Percentiles rank a stretch among this genome's conserved stretches.
Evolutionary conservation across 495 filamentous ascomycete genomes (phyloP).

Genomic region (Extremus antarcticus): DNA sequence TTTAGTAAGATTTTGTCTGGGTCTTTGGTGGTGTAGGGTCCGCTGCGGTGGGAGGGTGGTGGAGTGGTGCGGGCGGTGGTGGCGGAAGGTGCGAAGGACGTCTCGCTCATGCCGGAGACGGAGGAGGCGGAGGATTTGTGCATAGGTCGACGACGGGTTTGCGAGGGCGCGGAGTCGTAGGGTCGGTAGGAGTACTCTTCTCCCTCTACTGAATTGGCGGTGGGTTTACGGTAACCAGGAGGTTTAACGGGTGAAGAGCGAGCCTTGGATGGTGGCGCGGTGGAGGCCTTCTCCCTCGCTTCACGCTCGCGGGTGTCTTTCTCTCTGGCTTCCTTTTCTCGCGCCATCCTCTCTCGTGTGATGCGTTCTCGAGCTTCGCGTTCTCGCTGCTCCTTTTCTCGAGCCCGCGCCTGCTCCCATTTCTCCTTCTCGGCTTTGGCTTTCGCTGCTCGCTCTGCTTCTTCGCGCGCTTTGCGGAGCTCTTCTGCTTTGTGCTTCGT

Average conservation of each 20-base stretch:
- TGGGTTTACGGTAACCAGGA: constrained; percentile 41
- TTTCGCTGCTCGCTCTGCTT: constrained; percentile 30
- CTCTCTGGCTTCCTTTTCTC: constrained; percentile 38
- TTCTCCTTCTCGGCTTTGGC: constrained; percentile 35
- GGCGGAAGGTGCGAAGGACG: constrained; percentile 69
- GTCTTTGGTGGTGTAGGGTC: constrained; percentile 72
- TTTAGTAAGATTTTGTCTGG: constrained; percentile 90
- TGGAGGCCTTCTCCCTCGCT: constrained; percentile 29
- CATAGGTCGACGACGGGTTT: constrained; percentile 36
- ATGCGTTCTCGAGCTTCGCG: constrained; percentile 33
- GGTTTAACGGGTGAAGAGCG: constrained; percentile 15
- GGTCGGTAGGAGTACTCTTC: constrained; percentile 69
- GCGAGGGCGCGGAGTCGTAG: constrained; percentile 49
- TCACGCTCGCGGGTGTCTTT: constrained; percentile 26
- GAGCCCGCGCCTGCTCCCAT: constrained; percentile 34
- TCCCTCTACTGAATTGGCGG: constrained; percentile 54
- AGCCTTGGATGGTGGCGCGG: constrained; percentile 19
- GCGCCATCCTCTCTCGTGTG: constrained; percentile 33
- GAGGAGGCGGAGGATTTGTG: constrained; percentile 49
- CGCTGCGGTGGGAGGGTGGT: constrained; percentile 67
- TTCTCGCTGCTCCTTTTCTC: constrained; percentile 33
- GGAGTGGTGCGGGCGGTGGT: constrained; percentile 79
- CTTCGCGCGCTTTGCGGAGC: constrained; percentile 28
- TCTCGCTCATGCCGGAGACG: constrained; percentile 69
- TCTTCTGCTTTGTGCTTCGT: constrained; percentile 41